Base-by-base conservation (phyloP, 495 filamentous ascomycete genomes). In the Penicillium cinerascens region DNA sequence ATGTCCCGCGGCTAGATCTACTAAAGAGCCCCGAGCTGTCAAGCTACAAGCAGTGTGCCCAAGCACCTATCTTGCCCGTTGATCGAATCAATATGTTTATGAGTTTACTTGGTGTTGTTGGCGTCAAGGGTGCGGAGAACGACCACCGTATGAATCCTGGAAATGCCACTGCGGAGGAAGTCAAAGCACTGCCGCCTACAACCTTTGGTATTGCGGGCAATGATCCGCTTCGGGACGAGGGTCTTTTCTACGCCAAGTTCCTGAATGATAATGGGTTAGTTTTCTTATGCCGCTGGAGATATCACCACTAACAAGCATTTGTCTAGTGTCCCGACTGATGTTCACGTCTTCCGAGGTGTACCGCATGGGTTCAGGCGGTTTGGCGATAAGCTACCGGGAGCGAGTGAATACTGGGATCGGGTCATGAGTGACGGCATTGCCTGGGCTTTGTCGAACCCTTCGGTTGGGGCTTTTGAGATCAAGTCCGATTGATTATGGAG, bases 201-300 rank as follows among this genome's bases (percentile, higher is more conserved):
- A 67, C 64, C 10, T 70, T 82, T 56, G 65, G 76, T 9, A 60
- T 80, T 47, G 63, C 71, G 0, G 79, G 78, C 0, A 59, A 64
- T 61, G 76, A 80, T 59, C 69, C 70, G 5, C 59, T 80, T 22
- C 61, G 77, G 7, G 75, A 78, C 52, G 73, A 80, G 61, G 75
- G 60, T 6, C 40, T 81, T 17, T 61, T 70, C 42, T 78, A 65
- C 56, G 73, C 67, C 17, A 65, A 71, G 62, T 59, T 74, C 48
- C 56, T 81, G 11, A 68, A 60, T 46, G 71, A 69, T 52, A 70
- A 69, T 57, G 72, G 74, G 78, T 79, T 61, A 64, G 76, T 54
- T 15, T 49, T 23, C 6, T n/a, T 16, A 4, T 17, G 16, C 16
- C 6, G 6, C 22, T 9, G 6, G 11, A 15, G 36, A 49, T 27